Conservation (phyloP, 2,329 filamentous ascomycete genomes). For the Rhexocercosporidium sp. region DNA sequence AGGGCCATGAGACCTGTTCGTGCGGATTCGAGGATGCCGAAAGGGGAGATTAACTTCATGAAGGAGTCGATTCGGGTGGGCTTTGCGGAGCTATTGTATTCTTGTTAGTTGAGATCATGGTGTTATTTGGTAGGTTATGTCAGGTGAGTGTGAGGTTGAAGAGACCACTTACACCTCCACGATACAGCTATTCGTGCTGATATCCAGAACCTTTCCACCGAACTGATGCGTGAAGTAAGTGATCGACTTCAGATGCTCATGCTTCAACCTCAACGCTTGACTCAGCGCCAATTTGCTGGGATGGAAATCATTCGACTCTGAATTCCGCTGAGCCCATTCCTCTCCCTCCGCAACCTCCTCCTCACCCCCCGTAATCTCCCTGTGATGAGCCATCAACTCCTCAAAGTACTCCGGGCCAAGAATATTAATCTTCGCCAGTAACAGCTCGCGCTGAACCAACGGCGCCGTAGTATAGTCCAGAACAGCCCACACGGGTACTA, state of each 20-base stretch:
- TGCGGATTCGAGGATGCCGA: constrained; percentile 95
- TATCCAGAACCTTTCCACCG: constrained; percentile 95
- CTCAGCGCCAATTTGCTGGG: constrained; percentile 84
- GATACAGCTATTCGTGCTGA: constrained; percentile 98
- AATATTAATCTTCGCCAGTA: constrained; percentile 96
- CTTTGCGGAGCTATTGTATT: constrained; percentile 71
- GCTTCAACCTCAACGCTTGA: constrained; percentile 93
- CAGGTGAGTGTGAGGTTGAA: not conserved
- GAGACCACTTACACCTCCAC: constrained; percentile 80
- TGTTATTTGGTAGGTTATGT: not conserved
- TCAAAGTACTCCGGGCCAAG: constrained; percentile 98
- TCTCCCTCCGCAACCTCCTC: constrained; percentile 42
- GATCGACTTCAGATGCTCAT: constrained; percentile 95
- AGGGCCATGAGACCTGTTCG: constrained; percentile 96
- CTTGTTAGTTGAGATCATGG: constrained; percentile 24
- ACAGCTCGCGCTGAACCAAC: constrained; percentile 91
- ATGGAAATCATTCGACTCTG: constrained; percentile 71
- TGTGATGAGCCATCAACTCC: constrained; percentile 92
- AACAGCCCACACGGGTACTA: constrained; percentile 98
- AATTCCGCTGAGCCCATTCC: constrained; percentile 44
- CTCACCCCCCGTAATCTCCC: constrained; percentile 73
- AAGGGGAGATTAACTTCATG: constrained; percentile 92
- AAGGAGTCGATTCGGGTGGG: constrained; percentile 94
- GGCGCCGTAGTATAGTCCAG: constrained; percentile 93
- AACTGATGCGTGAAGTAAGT: constrained; percentile 98